Conservation (phyloP, 2,329 filamentous ascomycete genomes). For the Xylariaceae sp. region DNA sequence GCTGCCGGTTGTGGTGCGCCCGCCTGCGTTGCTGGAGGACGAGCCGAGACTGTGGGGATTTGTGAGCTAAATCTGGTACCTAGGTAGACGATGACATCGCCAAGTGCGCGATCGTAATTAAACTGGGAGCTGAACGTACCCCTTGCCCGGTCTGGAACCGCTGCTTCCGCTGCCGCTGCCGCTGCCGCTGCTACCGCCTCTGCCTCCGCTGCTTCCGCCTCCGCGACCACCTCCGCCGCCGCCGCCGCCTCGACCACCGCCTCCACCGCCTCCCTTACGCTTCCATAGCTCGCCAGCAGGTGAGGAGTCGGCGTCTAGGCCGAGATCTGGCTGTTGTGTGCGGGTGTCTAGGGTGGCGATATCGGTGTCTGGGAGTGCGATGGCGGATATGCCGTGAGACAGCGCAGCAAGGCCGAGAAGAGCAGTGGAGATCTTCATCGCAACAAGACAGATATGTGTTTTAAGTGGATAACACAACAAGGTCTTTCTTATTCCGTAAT, state of each 20-base stretch:
- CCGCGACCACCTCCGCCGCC: slow-evolving; percentile 14
- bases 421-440: slow-evolving; percentile 28
- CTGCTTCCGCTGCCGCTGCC: slow-evolving; percentile 26
- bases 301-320: slow-evolving; percentile 18
- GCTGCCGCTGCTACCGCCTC: slow-evolving; percentile 16
- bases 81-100: neutral
- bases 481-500: too few species aligned
- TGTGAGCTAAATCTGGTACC: slow-evolving; percentile 6
- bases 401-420: slow-evolving; percentile 24
- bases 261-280: slow-evolving; percentile 55
- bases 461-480: neutral
- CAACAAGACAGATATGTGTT: neutral
- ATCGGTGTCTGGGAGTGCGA: slow-evolving; percentile 19
- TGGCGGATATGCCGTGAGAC: slow-evolving; percentile 21
- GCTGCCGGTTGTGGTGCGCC: slow-evolving; percentile 51
- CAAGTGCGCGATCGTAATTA: neutral
- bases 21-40: slow-evolving; percentile 40
- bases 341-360: slow-evolving; percentile 19
- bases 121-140: slow-evolving; percentile 8
- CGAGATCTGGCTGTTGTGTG: slow-evolving; percentile 13
- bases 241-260: slow-evolving; percentile 40
- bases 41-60: slow-evolving; percentile 27
- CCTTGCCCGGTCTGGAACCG: neutral
- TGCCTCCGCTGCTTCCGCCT: neutral
- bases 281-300: slow-evolving; percentile 48